Conservation (phyloP, 805 yeast genomes). For the Saturnispora serradocipensis region DNA sequence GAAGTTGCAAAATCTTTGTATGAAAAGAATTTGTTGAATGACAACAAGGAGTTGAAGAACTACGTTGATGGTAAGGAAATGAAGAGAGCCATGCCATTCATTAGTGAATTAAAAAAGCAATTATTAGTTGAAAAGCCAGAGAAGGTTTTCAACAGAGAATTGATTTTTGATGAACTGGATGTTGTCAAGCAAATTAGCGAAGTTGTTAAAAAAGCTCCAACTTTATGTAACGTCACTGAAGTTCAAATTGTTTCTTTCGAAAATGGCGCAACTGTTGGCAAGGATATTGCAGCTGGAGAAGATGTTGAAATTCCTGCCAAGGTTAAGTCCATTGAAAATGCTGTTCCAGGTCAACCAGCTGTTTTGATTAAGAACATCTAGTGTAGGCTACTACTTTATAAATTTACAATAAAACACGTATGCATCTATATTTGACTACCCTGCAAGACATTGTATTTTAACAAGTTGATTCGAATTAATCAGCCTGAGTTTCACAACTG, state of each 20-base stretch:
- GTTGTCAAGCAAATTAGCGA: slow-evolving; percentile 48
- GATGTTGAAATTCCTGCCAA: slow-evolving; percentile 52
- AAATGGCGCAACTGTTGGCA: slow-evolving; percentile 54
- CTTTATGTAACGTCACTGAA: slow-evolving; percentile 45
- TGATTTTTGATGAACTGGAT: slow-evolving; percentile 70
- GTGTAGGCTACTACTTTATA: slow-evolving; percentile 1
- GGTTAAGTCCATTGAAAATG: slow-evolving; percentile 66
- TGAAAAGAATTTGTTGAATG: slow-evolving; percentile 53
- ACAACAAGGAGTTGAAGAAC: slow-evolving; percentile 53
- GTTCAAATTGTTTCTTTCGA: slow-evolving; percentile 55
- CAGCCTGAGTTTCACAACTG: too few relatives aligned
- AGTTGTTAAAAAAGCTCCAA: slow-evolving; percentile 55
- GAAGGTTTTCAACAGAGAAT: slow-evolving; percentile 81
- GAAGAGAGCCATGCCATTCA: slow-evolving; percentile 98
- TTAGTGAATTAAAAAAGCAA: slow-evolving; percentile 76
- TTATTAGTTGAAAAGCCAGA: slow-evolving; percentile 60
- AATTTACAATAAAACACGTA: not conserved
- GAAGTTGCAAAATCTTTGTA: slow-evolving; percentile 69
- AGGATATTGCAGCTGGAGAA: slow-evolving; percentile 57
- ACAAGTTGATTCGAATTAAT: too few relatives aligned
- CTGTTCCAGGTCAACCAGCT: slow-evolving; percentile 94
- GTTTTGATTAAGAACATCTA: slow-evolving; percentile 60
- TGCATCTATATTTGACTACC: not conserved
- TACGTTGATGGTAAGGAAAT: slow-evolving; percentile 72
- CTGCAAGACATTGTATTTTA: not conserved